Base-by-base conservation (phyloP, 2,329 filamentous ascomycete genomes). In the Cladobotryum mycophilum region DNA sequence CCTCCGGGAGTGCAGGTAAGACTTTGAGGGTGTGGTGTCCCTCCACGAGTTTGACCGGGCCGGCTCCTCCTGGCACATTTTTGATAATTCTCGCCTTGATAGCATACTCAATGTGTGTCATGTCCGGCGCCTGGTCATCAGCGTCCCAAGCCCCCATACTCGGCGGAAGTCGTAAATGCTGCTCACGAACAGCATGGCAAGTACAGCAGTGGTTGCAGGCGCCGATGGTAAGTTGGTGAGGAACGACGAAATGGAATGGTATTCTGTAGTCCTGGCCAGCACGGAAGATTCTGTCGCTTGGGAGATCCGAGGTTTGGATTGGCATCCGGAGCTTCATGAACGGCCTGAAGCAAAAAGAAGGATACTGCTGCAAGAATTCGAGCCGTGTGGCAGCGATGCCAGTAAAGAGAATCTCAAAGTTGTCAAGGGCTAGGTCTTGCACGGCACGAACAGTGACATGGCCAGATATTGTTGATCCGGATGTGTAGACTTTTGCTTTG, bases 181-280 rank as follows among this genome's bases (percentile, higher is more conserved):
- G 69, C 34, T 78, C 76, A 48, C 71, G 70, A 30, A 82, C 68
- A 43, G 66, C 66, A n/a, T 68, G 65, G 38, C 69, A 69, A 38
- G 68, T 65, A 48, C 73, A 70, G 25, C 62, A 57, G 66, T 82
- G 79, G 58, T 67, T 75, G 69, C 79, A 82, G 15, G 79, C 77
- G 52, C 72, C 73, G 45, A 81, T 68, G 15, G 79, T 81, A 53
- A 82, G 74, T 48, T 80, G 73, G 56, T 70, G 69, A n/a, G 79
- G 79, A 14, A 82, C 72, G 52, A 82, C 74, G 56, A 82, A 82
- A 66, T 79, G 66, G 67, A 82, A 79, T n/a, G 79, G 79, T 20
- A 82, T 63, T 13, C 60, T 70, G 63, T 79, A 78, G 22, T 68
- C 70, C 55, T 63, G 62, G 2, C 72, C 76, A n/a, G 71, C 67